Conservation (phyloP, 2,329 filamentous ascomycete species). For the Mycogone perniciosa region DNA sequence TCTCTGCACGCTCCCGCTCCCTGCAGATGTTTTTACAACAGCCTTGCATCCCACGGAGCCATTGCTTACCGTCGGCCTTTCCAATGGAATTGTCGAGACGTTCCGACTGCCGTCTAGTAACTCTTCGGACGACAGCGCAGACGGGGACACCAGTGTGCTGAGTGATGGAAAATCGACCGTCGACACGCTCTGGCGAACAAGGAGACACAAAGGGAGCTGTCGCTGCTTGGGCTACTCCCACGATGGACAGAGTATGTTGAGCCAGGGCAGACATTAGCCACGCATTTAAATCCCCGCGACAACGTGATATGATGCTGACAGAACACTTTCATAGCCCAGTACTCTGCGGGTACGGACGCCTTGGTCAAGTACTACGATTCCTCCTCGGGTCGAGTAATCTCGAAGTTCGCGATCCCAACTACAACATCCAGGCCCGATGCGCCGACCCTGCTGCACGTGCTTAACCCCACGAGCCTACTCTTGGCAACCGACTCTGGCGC, state of each 20-base stretch:
- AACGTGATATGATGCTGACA: slow-evolving; percentile 7
- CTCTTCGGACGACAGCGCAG: slow-evolving; percentile 44
- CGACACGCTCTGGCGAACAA: slow-evolving; percentile 78
- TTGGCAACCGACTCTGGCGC: slow-evolving; percentile 86
- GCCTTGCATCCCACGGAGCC: slow-evolving; percentile 79
- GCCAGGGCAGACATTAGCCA: background rate
- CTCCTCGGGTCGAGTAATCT: slow-evolving; percentile 59
- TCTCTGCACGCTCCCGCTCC: slow-evolving; percentile 80
- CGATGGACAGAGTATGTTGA: slow-evolving; percentile 62
- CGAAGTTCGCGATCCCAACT: slow-evolving; percentile 73
- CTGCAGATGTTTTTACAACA: slow-evolving; percentile 81
- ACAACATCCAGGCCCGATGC: slow-evolving; percentile 53
- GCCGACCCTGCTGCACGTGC: slow-evolving; percentile 73
- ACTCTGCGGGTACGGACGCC: slow-evolving; percentile 57
- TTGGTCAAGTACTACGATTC: slow-evolving; percentile 54
- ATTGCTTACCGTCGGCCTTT: slow-evolving; percentile 77
- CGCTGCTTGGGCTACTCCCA: slow-evolving; percentile 70
- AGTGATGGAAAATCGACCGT: slow-evolving; percentile 66
- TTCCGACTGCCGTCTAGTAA: slow-evolving; percentile 61
- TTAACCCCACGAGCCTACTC: slow-evolving; percentile 83
- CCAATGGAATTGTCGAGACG: slow-evolving; percentile 78
- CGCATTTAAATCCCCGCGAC: background rate
- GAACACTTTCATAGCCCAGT: slow-evolving; percentile 40
- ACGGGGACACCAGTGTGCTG: slow-evolving; percentile 42
- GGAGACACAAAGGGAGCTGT: slow-evolving; percentile 90